phyloP scores from a whole-genome alignment of 768 basidiomycete species.

The Mycena capillaripes region DNA sequence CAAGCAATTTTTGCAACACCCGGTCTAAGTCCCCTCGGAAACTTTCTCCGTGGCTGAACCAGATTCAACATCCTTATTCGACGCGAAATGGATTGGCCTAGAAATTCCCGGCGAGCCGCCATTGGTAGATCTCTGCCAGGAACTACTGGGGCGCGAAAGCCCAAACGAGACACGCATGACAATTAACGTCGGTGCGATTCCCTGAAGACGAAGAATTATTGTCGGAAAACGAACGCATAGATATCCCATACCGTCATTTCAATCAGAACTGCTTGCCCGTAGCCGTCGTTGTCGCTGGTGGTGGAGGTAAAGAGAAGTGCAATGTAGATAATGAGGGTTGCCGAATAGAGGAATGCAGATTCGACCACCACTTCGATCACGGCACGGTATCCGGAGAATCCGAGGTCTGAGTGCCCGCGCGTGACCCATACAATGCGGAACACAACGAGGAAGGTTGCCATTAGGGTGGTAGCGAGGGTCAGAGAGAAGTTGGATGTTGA shows the following conservation, averaged over 20 bases:
- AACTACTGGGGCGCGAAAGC: constrained; percentile 29
- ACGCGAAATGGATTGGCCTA: not conserved
- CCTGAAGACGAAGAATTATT: not conserved
- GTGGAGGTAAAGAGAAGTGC: constrained; percentile 16
- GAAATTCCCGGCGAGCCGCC: not conserved
- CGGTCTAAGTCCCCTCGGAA: not conserved
- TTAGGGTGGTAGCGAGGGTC: constrained; percentile 29
- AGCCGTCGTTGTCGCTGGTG: constrained; percentile 18
- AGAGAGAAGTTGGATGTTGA: constrained; percentile 24
- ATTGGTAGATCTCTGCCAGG: constrained; percentile 31
- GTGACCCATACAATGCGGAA: constrained; percentile 34
- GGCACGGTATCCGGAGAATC: constrained; percentile 31
- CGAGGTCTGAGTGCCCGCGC: constrained; percentile 9
- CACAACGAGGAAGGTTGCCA: constrained; percentile 31
- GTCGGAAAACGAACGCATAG: not conserved
- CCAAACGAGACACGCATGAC: constrained; percentile 34
- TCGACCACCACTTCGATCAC: constrained; percentile 22
- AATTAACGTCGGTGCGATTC: constrained; percentile 33
- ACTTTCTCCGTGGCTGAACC: not conserved
- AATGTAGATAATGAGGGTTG: constrained; percentile 18
- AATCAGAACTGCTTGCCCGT: constrained; percentile 16
- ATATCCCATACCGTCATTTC: constrained; percentile 22
- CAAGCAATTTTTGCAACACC: not conserved
- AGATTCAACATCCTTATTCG: not conserved
- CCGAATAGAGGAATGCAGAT: constrained; percentile 23